A percentile compares a stretch with the other conserved stretches of the same genome.
phyloP scores from a whole-genome alignment of 257 asterid genomes.

The Nicotiana obtusifolia region DNA sequence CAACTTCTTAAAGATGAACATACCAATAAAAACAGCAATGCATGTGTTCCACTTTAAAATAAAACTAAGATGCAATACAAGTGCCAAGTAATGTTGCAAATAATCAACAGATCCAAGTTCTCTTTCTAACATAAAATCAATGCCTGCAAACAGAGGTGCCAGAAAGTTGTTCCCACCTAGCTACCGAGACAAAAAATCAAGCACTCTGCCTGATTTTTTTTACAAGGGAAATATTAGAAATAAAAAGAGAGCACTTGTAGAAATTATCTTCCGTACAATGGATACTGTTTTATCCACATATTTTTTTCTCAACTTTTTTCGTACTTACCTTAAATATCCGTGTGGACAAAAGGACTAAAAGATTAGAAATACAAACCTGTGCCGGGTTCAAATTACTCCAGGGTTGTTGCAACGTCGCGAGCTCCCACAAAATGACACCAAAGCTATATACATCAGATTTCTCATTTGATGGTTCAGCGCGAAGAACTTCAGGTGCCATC shows the following conservation, averaged over 20 bases:
- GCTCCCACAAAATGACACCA: slow-evolving; percentile 96
- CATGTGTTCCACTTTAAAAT: background rate
- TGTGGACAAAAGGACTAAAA: background rate
- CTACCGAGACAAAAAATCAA: background rate
- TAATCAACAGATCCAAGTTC: background rate
- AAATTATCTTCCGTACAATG: background rate
- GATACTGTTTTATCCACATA: background rate
- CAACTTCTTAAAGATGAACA: background rate
- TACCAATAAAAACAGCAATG: background rate
- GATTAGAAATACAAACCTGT: slow-evolving; percentile 60
- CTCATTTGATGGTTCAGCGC: slow-evolving; percentile 94
- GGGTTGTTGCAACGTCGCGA: slow-evolving; percentile 80
- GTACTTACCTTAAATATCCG: background rate
- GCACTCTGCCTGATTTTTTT: background rate
- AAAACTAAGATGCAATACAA: background rate
- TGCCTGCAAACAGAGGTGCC: background rate
- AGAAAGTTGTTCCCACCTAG: background rate
- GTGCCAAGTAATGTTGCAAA: background rate
- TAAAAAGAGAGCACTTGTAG: background rate
- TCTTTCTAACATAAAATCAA: background rate
- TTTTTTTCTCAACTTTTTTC: background rate
- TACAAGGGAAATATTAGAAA: background rate
- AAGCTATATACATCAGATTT: slow-evolving; percentile 94
- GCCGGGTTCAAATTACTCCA: slow-evolving; percentile 88
- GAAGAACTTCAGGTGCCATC: slow-evolving; percentile 99